Percentiles rank a stretch among this genome's conserved stretches.
phyloP scores from a whole-genome alignment of 495 filamentous ascomycete genomes.

The Tuber borchii region DNA sequence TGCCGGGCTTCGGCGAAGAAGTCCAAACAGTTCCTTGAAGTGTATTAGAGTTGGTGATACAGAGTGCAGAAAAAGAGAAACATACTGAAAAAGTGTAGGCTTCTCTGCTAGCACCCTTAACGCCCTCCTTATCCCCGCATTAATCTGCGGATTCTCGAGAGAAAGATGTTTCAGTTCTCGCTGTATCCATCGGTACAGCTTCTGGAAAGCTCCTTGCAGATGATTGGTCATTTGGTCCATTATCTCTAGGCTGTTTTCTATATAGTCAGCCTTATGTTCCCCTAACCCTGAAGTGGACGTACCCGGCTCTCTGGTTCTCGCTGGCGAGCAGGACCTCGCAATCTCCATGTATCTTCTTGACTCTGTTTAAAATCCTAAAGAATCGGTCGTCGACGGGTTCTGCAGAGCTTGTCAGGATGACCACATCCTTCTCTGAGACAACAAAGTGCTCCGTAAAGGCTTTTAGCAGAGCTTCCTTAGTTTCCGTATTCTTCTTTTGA shows the following conservation, averaged over 20 bases:
- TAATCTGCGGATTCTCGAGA: slow-evolving; percentile 90
- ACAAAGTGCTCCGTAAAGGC: slow-evolving; percentile 81
- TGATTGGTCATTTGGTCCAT: slow-evolving; percentile 82
- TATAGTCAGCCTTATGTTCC: slow-evolving; percentile 15
- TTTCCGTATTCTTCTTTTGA: slow-evolving; percentile 70
- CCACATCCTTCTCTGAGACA: slow-evolving; percentile 69
- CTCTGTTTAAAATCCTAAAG: slow-evolving; percentile 69
- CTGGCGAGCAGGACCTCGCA: slow-evolving; percentile 82
- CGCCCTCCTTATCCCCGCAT: slow-evolving; percentile 72
- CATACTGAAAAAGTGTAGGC: slow-evolving; percentile 72
- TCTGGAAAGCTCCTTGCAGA: slow-evolving; percentile 88
- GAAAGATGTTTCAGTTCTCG: slow-evolving; percentile 87
- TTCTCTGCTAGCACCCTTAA: slow-evolving; percentile 83
- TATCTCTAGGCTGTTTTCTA: slow-evolving; percentile 52
- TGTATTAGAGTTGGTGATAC: slow-evolving; percentile 4
- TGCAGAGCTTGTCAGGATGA: slow-evolving; percentile 63
- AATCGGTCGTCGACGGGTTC: slow-evolving; percentile 81
- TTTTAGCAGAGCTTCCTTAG: slow-evolving; percentile 75
- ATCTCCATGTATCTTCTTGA: slow-evolving; percentile 80
- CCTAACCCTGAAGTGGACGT: slow-evolving; percentile 17
- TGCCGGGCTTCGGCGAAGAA: slow-evolving; percentile 89
- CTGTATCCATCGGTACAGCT: slow-evolving; percentile 90
- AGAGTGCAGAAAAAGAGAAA: slow-evolving; percentile 9
- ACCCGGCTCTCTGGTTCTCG: slow-evolving; percentile 64
- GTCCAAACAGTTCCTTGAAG: slow-evolving; percentile 65